These are phyloP conservation scores for Xylaria sp. DNA, from an alignment of 2,329 filamentous ascomycete genomes.

Conservation along the genomic window DNA sequence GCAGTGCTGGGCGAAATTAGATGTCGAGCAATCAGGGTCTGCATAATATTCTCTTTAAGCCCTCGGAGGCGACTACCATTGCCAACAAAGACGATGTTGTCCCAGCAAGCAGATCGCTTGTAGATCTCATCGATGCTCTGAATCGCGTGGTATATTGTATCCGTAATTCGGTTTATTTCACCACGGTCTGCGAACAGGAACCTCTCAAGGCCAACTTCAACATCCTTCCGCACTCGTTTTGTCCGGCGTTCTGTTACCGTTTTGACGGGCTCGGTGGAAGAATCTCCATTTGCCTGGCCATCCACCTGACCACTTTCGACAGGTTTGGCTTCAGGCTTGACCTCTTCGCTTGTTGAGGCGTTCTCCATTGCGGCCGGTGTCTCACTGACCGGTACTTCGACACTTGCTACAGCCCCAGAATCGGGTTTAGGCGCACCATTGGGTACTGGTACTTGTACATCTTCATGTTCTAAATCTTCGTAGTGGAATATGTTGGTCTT, in stretches of 20 bases:
- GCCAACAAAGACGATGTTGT: conserved; percentile 89
- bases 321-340: conserved; percentile 39
- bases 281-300: conserved; percentile 37
- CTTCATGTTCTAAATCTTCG: conserved; percentile 73
- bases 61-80: conserved; percentile 81
- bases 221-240: conserved; percentile 71
- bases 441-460: conserved; percentile 55
- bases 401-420: conserved; percentile 14
- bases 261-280: conserved; percentile 48
- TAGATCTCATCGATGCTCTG: conserved; percentile 85
- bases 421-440: conserved; percentile 41
- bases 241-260: conserved; percentile 57
- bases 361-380: conserved; percentile 39
- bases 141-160: conserved; percentile 84
- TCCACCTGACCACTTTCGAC: conserved; percentile 36
- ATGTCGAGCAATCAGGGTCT: conserved; percentile 82
- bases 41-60: conserved; percentile 88
- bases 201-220: conserved; percentile 82
- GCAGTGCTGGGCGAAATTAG: conserved; percentile 91
- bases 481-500: conserved; percentile 77
- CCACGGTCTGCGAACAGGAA: conserved; percentile 75
- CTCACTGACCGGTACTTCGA: conserved; percentile 35
- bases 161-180: conserved; percentile 85
- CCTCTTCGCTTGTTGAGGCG: conserved; percentile 36
- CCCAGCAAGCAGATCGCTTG: conserved; percentile 89